Base-by-base conservation (phyloP, 2,329 filamentous ascomycete species). In the Neofusicoccum parvum region DNA sequence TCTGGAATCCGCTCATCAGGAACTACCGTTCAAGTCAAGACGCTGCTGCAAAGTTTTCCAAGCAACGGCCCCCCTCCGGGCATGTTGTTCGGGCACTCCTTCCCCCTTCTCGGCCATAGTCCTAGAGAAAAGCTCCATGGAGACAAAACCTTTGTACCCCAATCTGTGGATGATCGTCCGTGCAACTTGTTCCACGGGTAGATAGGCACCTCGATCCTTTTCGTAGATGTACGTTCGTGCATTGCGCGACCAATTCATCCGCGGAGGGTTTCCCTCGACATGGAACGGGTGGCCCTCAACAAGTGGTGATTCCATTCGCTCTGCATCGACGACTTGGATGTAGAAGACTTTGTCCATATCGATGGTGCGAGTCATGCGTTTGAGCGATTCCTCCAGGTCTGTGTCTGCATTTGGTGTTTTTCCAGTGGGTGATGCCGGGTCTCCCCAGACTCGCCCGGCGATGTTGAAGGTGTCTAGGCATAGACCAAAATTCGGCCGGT, bases 391-490 rank as follows among this genome's bases (percentile, higher is more conserved):
- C 23, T n/a, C 15, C 1, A 70, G 53, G 5, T 32, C 39, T 12
- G 50, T 10, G 7, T 66, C 64, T 2, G 66, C 71, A 41, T 68
- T 51, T 3, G 56, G 62, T 3, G 58, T 67, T 48, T 53, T 68
- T 1, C 70, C 68, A 12, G 17, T 59, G 1, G 62, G 20, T 1
- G 63, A 11, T 11, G 65, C 53, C 0, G 70, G 69, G 23, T 68
- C 67, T 0, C 66, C 71, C 60, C 67, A 72, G 2, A 72, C 37
- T 0, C 68, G 62, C 14, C 65, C 70, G 3, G 68, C 70, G 34
- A 70, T 70, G 36, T 70, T 69, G 65, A 68, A 70, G 15, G 69
- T 69, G 45, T 70, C 69, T 3, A 70, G 60, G 37, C 69, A 70
- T 36, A 69, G 37, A 27, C 69, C 69, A 39, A 70, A 70, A 32